These are phyloP conservation scores for Geum urbanum DNA, from an alignment of 306 rosid genomes.

Conservation along the genomic window DNA sequence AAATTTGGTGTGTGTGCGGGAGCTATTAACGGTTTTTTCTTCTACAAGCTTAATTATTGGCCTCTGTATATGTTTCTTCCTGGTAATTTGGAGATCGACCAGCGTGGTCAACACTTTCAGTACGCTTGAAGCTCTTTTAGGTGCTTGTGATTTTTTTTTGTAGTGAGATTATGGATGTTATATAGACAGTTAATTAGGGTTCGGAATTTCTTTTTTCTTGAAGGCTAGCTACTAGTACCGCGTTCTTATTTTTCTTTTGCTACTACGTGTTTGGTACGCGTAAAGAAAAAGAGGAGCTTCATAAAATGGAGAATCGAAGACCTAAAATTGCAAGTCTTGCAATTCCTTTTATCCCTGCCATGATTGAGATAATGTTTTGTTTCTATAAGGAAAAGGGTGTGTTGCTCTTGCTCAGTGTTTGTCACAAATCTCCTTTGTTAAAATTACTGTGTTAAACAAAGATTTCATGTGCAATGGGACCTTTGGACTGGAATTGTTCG, in stretches of 20 bases:
- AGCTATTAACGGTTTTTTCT: not conserved
- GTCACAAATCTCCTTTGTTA: no score
- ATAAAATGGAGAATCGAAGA: not conserved
- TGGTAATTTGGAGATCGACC: slow-evolving; percentile 6
- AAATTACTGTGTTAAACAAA: no score
- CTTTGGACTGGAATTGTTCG: no score
- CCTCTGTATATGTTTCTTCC: not conserved
- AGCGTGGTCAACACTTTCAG: slow-evolving; percentile 5
- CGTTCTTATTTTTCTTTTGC: not conserved
- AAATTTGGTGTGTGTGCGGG: slow-evolving; percentile 2
- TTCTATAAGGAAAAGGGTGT: no score
- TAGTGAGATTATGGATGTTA: not conserved
- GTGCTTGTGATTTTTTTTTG: not conserved
- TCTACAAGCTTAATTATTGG: not conserved
- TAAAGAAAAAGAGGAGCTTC: not conserved
- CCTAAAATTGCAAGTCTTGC: not conserved
- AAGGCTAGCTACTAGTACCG: not conserved
- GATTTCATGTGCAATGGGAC: no score
- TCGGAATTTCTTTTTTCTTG: not conserved
- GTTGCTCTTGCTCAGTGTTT: no score
- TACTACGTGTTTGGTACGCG: not conserved
- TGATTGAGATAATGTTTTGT: no score
- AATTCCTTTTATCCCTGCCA: no score
- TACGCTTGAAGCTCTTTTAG: no score
- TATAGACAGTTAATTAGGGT: not conserved